Percentiles rank a stretch among this genome's conserved stretches.
Evolutionary conservation across 2,329 filamentous ascomycete genomes (phyloP).

Genomic region (Beauveria australis): DNA sequence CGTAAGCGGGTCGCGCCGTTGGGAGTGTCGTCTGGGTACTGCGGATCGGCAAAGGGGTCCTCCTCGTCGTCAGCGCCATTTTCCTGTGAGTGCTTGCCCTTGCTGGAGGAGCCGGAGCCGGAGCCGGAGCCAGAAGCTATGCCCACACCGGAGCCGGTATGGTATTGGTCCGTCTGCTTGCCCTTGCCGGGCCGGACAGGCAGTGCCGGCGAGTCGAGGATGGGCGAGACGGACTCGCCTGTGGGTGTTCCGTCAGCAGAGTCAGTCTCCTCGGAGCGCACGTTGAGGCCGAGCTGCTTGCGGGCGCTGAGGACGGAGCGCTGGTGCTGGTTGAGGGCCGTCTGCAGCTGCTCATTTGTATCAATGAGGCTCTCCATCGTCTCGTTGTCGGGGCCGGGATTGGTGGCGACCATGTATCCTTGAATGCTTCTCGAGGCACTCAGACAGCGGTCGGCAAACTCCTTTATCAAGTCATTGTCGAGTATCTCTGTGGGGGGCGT

Average conservation of each 20-base stretch:
- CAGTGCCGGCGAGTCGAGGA: slow-evolving; percentile 10
- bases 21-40: slow-evolving; percentile 11
- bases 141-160: slow-evolving; percentile 16
- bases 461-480: slow-evolving; percentile 78
- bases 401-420: slow-evolving; percentile 70
- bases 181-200: slow-evolving; percentile 24
- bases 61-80: slow-evolving; percentile 13
- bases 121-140: slow-evolving; percentile 17
- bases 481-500: slow-evolving; percentile 70
- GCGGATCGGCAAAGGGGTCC: slow-evolving; percentile 26
- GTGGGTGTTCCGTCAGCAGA: slow-evolving; percentile 13
- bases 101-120: slow-evolving; percentile 12
- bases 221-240: background rate
- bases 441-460: slow-evolving; percentile 83
- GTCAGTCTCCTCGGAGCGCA: slow-evolving; percentile 21
- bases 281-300: slow-evolving; percentile 40
- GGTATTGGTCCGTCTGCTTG: slow-evolving; percentile 19
- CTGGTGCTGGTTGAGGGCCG: slow-evolving; percentile 76
- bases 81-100: slow-evolving; percentile 14
- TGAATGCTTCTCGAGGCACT: slow-evolving; percentile 76
- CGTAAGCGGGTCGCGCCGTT: background rate
- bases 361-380: slow-evolving; percentile 92
- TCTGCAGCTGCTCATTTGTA: slow-evolving; percentile 83
- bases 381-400: slow-evolving; percentile 80
- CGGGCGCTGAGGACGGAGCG: slow-evolving; percentile 61